Evolutionary conservation across 1,284 basidiomycete genomes (phyloP).

Genomic region (Vanrija sp.): DNA sequence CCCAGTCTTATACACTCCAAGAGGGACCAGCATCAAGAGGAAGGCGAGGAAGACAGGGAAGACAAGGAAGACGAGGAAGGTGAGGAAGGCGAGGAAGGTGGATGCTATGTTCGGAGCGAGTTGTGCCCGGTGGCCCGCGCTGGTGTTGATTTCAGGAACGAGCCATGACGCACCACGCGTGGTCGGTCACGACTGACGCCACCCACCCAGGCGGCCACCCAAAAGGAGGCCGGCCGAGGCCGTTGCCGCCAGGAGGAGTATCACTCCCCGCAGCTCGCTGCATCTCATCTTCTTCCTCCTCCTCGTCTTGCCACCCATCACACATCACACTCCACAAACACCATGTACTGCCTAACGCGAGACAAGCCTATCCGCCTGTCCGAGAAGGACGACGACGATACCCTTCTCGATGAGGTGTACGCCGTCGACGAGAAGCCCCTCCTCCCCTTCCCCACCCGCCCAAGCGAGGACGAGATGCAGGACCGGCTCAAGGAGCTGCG

Average conservation of each 20-base stretch:
- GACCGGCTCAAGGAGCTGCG: conserved; percentile 63
- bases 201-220: background rate
- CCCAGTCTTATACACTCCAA: background rate
- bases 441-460: background rate
- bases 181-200: background rate
- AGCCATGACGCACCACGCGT: background rate
- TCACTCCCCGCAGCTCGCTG: no score
- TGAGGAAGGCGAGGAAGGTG: background rate
- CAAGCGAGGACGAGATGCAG: conserved; percentile 30
- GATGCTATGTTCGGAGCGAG: background rate
- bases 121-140: background rate
- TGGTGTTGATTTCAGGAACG: background rate
- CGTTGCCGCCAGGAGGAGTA: no score
- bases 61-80: background rate
- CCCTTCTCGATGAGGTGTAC: conserved; percentile 12
- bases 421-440: conserved; percentile 10
- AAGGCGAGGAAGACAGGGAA: background rate
- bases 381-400: conserved; percentile 11
- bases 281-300: background rate
- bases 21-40: background rate
- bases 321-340: background rate
- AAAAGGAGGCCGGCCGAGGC: background rate
- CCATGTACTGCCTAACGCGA: conserved; percentile 13
- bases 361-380: conserved; percentile 13
- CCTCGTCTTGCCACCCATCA: background rate